Evolutionary conservation across 441 rosid genomes (phyloP).

Genomic region (Raphanus hybrid): DNA sequence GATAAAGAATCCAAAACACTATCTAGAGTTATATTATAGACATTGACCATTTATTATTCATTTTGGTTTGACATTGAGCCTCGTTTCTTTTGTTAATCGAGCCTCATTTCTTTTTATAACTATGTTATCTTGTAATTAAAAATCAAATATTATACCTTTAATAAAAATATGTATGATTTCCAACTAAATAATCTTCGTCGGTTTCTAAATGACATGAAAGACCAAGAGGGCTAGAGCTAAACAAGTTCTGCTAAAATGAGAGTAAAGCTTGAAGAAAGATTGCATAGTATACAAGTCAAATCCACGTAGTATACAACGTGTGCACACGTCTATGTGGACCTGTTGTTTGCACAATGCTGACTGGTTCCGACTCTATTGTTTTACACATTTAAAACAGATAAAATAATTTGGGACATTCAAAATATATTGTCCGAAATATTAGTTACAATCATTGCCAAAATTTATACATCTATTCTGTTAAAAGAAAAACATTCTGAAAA

Average conservation of each 20-base stretch:
- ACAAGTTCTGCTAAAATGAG: constrained; percentile 10
- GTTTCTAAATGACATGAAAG: constrained; percentile 15
- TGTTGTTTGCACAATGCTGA: constrained; percentile 18
- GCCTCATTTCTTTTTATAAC: constrained; percentile 13
- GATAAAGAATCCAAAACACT: constrained; percentile 4
- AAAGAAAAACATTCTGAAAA: too few species aligned
- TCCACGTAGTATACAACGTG: constrained; percentile 63
- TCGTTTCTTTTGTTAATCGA: constrained; percentile 14
- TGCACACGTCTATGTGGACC: constrained; percentile 46
- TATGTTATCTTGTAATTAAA: constrained; percentile 32
- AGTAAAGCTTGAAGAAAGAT: constrained; percentile 21
- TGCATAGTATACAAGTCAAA: constrained; percentile 49
- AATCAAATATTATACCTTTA: neutral
- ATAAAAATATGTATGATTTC: neutral
- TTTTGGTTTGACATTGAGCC: constrained; percentile 33
- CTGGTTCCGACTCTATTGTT: constrained; percentile 26
- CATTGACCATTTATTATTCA: constrained; percentile 21
- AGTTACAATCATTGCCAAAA: constrained; percentile 7
- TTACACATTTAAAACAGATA: neutral
- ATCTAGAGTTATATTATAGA: constrained; percentile 6
- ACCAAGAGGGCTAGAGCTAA: constrained; percentile 5
- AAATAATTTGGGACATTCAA: neutral
- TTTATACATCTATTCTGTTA: too few species aligned
- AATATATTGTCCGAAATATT: neutral
- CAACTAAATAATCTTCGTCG: constrained; percentile 13